Conservation (phyloP, 192 early-diverging fungal genomes). For the Linnemannia elongata region DNA sequence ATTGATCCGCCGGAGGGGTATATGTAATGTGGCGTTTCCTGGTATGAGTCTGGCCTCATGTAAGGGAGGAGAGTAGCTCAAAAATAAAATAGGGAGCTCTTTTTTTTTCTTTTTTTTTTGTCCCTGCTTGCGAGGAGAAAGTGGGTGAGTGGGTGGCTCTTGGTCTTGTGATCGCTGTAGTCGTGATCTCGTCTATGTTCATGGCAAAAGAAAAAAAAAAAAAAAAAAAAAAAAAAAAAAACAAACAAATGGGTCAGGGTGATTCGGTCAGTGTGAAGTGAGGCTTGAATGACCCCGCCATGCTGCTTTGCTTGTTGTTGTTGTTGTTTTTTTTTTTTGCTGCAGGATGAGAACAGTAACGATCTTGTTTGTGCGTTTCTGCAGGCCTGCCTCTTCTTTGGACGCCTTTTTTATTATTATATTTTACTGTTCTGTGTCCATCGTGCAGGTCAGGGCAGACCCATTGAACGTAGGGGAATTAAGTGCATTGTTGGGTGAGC, state of each 20-base stretch:
- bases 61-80: background rate
- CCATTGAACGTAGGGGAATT: no score
- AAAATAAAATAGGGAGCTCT: background rate
- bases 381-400: background rate
- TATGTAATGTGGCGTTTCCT: conserved; percentile 33
- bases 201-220: background rate
- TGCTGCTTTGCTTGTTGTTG: background rate
- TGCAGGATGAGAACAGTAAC: conserved; percentile 4
- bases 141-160: background rate
- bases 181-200: background rate
- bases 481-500: background rate
- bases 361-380: background rate
- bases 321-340: background rate
- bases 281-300: background rate
- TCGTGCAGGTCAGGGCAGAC: background rate
- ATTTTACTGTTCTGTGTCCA: background rate
- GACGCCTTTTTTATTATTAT: background rate
- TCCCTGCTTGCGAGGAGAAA: background rate
- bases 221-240: background rate
- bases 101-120: background rate
- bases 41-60: conserved; percentile 22
- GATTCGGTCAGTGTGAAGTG: background rate
- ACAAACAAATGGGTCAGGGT: background rate
- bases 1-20: conserved; percentile 40
- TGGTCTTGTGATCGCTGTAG: conserved; percentile 5